Evolutionary conservation across 371 early-diverging fungal genomes (phyloP), one percentile per base, ranked within the genome.

Genomic region (Entomophthora muscae): DNA sequence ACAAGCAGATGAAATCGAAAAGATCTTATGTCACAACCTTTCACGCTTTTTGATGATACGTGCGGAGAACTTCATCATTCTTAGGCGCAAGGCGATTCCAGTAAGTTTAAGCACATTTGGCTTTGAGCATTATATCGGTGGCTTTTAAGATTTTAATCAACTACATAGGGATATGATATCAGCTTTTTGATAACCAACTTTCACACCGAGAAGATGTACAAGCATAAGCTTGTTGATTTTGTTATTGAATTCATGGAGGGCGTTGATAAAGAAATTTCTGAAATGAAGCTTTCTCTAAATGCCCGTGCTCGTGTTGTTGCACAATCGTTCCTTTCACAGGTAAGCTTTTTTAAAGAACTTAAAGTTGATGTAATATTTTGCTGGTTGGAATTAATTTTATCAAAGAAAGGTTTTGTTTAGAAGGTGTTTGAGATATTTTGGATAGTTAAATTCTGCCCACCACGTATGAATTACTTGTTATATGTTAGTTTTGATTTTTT

Each of bases 161-260:
- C 31, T 57, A 29, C 27, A 2, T 71, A 88, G 89, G 95, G 95
- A 22, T 96, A 94, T 71, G 94, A 93, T 69, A 92, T 96, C 67
- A 86, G 87, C 57, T 95, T 96, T 76, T 71, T 96, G 67, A 84
- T 95, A 64, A 95, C 96, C 58, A 94, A 95, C 75, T 80, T 84
- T 72, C 95, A 97, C 70, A 91, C 93, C 12, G 95, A 95, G 70
- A 89, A 87, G 73, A 93, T 95, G 95, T 89, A 81, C 74, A 93
- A 94, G 79, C 92, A 95, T 78, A 97, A 97, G 73, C 75, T 97
- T 65, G 95, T 97, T 13, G 98, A 95, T 71, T 97, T 97, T 70
- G 90, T 95, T 73, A 86, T 95, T 61, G 87, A 91, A 74, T 95
- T 97, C 69, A 95, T 97, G 98, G 95, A 97, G 72, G 95, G 93